A percentile compares a stretch with the other conserved stretches of the same genome.
These are phyloP conservation scores for Dalechampia spathulata DNA, from an alignment of 441 rosid genomes.

Conservation along the genomic window DNA sequence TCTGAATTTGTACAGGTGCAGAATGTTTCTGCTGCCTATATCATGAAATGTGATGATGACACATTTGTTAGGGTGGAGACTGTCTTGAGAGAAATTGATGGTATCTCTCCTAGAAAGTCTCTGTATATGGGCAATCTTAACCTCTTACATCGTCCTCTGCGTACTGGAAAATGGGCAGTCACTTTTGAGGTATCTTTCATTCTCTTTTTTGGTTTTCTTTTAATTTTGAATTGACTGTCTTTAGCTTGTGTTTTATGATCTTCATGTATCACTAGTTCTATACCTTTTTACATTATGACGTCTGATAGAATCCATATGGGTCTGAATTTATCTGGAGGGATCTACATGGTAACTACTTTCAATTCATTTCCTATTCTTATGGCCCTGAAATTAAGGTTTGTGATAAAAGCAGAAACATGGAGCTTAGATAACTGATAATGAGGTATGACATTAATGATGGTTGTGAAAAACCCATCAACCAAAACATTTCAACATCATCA, in stretches of 20 bases:
- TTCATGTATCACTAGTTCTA: too few relatives aligned
- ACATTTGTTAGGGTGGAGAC: conserved; percentile 77
- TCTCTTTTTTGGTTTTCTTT: too few relatives aligned
- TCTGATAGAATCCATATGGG: not conserved
- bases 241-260: not conserved
- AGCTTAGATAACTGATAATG: too few relatives aligned
- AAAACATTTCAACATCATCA: too few relatives aligned
- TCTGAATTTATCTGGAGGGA: not conserved
- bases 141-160: conserved; percentile 89
- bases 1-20: conserved; percentile 64
- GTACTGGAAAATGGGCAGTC: conserved; percentile 95
- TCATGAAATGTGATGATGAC: conserved; percentile 99
- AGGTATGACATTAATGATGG: not conserved
- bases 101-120: conserved; percentile 47
- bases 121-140: conserved; percentile 97
- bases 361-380: too few relatives aligned
- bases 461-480: not conserved
- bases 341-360: not conserved
- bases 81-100: conserved; percentile 70
- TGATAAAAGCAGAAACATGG: not conserved
- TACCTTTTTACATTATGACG: not conserved
- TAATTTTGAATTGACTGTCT: too few relatives aligned
- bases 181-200: conserved; percentile 96
- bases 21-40: conserved; percentile 72
- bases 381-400: not conserved